Base-by-base conservation (phyloP, 495 filamentous ascomycete genomes). In the Talaromyces borbonicus region DNA sequence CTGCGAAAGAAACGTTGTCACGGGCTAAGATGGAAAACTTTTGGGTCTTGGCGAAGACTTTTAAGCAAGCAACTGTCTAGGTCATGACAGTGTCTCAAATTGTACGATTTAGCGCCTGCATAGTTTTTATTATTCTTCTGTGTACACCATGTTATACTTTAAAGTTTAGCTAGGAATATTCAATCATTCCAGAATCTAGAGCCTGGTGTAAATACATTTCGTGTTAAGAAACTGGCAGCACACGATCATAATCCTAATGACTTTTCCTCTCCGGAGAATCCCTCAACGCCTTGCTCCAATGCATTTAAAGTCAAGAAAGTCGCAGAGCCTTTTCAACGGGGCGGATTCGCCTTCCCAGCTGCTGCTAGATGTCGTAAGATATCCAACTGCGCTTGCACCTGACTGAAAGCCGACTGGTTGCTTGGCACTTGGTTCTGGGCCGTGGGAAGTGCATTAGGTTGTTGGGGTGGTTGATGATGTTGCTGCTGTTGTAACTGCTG, bases 21-120 rank as follows among this genome's bases (percentile, higher is more conserved):
- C 77, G 84, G 52, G 74, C 76, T 5, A 96, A 94, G 68, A 83
- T 96, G 79, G 92, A 97, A 60, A 93, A 80, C 54, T 89, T 97
- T 56, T 99, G 92, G 92, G 83, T 81, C n/a, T 67, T 89, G 58
- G 92, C 89, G 2, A 97, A 94, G 77, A 83, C 73, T 49, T 56
- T 68, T 40, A 70, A 73, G 50, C 65, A 60, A 46, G 30, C 29
- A n/a, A 22, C 22, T 36, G 15, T 30, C 11, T 43, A 8, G n/a
- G 31, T 12, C 8, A 12, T 15, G 37, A 16, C 26, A 25, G 26
- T 11, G 8, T 11, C 22, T 0, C 22, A 3, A 11, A 11, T 22
- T 4, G 16, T 19, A 37, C 8, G 5, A 6, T 29, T 37, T 38
- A 38, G 16, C 35, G 16, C 18, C 16, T 38, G 35, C 35, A 38